Conservation (phyloP, 129 eudicot species). For the Centaurea solstitialis region DNA sequence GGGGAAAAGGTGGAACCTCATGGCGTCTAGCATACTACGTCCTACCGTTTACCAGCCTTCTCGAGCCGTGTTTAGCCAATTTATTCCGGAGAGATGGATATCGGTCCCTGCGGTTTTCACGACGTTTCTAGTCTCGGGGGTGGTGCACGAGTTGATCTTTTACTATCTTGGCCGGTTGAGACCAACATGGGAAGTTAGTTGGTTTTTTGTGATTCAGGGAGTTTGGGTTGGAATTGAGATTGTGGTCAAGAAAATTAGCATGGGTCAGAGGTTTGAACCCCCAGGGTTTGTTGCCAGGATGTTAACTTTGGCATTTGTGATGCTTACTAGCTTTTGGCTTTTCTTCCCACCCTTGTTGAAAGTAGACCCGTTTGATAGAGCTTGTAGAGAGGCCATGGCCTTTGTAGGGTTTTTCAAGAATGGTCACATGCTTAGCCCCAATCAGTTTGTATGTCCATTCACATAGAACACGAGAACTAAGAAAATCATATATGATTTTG, state of each 20-base stretch:
- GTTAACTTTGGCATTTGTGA: constrained; percentile 29
- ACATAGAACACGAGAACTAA: neutral
- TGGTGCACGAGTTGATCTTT: constrained; percentile 61
- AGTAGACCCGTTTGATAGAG: constrained; percentile 25
- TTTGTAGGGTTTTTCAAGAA: constrained; percentile 29
- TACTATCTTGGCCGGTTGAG: constrained; percentile 37
- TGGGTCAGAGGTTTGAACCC: constrained; percentile 16
- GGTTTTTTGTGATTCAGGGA: constrained; percentile 59
- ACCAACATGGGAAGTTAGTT: constrained; percentile 47
- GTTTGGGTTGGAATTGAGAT: constrained; percentile 43
- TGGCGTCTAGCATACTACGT: constrained; percentile 52
- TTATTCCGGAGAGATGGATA: constrained; percentile 41
- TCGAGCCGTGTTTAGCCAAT: constrained; percentile 6
- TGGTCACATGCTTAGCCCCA: constrained; percentile 21
- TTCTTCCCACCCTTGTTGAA: constrained; percentile 50
- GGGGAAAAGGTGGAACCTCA: constrained; percentile 84
- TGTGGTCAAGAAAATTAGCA: constrained; percentile 38
- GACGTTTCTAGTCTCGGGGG: constrained; percentile 58
- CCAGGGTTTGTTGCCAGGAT: constrained; percentile 37
- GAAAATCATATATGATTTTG: too few relatives aligned
- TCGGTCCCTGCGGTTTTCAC: constrained; percentile 27
- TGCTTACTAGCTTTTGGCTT: constrained; percentile 39
- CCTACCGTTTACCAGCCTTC: constrained; percentile 53
- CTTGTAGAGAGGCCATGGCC: constrained; percentile 33
- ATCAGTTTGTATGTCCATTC: constrained; percentile 24